Conservation (phyloP, 2,329 filamentous ascomycete genomes). For the Emericellopsis atlantica region DNA sequence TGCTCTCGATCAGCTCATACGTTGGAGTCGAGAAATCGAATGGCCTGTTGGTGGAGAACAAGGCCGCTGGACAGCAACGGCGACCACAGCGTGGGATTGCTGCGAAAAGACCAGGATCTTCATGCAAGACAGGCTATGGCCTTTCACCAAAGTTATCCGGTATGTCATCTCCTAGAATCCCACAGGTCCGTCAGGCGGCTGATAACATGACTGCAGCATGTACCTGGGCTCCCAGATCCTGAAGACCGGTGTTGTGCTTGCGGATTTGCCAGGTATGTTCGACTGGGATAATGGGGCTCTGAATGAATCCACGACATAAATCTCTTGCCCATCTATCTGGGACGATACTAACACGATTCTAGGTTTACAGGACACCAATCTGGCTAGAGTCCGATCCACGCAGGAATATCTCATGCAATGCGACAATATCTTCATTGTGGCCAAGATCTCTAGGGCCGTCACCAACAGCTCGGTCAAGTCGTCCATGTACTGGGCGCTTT, state of each 20-base stretch:
- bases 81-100: conserved; percentile 15
- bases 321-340: not conserved
- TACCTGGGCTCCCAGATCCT: conserved; percentile 17
- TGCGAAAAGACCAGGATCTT: conserved; percentile 15
- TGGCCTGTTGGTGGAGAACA: conserved; percentile 13
- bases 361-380: conserved; percentile 19
- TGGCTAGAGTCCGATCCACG: conserved; percentile 19
- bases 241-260: conserved; percentile 18
- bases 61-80: conserved; percentile 15
- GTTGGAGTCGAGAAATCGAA: conserved; percentile 15
- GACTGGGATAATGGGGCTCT: not conserved
- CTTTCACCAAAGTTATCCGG: conserved; percentile 22
- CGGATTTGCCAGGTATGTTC: conserved; percentile 19
- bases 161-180: conserved; percentile 4
- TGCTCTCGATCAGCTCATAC: conserved; percentile 10
- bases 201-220: conserved; percentile 8
- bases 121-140: conserved; percentile 19
- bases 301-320: not conserved
- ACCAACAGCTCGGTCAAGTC: conserved; percentile 18
- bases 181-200: not conserved
- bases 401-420: conserved; percentile 19
- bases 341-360: not conserved
- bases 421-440: conserved; percentile 19
- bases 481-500: conserved; percentile 13
- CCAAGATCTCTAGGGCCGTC: conserved; percentile 18